phyloP scores from a whole-genome alignment of 2,329 filamentous ascomycete species.

The Pseudogymnoascus sp. region DNA sequence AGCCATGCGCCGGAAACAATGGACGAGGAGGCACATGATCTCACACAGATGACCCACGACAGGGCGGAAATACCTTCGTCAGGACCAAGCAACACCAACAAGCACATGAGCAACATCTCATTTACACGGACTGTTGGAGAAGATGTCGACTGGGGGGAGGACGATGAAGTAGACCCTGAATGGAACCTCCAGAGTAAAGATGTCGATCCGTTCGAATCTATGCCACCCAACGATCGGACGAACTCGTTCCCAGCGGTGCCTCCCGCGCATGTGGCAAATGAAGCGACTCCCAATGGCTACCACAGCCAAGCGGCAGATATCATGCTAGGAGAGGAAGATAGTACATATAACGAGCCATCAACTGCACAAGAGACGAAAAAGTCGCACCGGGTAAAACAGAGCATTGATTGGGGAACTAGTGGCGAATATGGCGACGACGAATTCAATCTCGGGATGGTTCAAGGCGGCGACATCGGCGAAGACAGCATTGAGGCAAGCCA shows the following conservation, averaged over 20 bases:
- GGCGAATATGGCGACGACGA: conserved; percentile 9
- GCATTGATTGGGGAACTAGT: not conserved
- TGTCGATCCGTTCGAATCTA: conserved; percentile 53
- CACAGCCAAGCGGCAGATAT: conserved; percentile 48
- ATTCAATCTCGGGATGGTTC: not conserved
- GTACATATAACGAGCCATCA: not conserved
- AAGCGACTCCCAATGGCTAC: conserved; percentile 33
- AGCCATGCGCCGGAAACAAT: conserved; percentile 16
- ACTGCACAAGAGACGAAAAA: not conserved
- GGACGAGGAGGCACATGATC: conserved; percentile 13
- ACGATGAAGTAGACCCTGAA: conserved; percentile 45
- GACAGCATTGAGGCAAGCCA: conserved; percentile 39
- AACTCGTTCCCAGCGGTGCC: conserved; percentile 58
- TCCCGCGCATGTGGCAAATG: conserved; percentile 31
- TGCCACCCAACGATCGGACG: conserved; percentile 49
- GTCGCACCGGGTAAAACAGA: not conserved
- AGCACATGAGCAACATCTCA: conserved; percentile 54
- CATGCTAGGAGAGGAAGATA: conserved; percentile 25
- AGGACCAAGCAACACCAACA: conserved; percentile 33
- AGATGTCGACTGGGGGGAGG: conserved; percentile 53
- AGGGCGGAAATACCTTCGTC: conserved; percentile 21
- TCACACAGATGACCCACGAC: not conserved
- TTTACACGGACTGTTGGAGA: conserved; percentile 59
- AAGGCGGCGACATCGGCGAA: conserved; percentile 23
- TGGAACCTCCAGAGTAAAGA: conserved; percentile 47